phyloP scores from a whole-genome alignment of 257 asterid genomes.

The Gentiana straminea region DNA sequence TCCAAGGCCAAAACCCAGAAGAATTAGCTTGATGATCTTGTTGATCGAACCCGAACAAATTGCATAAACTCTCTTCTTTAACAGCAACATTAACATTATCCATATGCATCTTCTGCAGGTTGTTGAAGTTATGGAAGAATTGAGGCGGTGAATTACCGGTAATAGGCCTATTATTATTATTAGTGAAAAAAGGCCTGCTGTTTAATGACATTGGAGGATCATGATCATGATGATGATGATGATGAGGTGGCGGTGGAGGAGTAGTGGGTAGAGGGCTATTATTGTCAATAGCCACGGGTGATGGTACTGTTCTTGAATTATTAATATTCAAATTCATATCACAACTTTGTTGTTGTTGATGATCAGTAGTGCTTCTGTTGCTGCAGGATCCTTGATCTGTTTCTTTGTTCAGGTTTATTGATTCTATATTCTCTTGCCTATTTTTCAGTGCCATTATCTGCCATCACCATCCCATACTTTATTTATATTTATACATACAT shows the following conservation, averaged over 20 bases:
- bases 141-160: slow-evolving; percentile 7
- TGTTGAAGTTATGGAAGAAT: slow-evolving; percentile 37
- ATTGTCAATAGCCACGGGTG: slow-evolving; percentile 22
- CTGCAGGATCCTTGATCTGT: slow-evolving; percentile 82
- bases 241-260: slow-evolving; percentile 8
- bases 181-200: slow-evolving; percentile 37
- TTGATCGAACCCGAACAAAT: slow-evolving; percentile 80
- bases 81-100: slow-evolving; percentile 24
- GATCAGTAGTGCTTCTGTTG: slow-evolving; percentile 45
- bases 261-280: slow-evolving; percentile 39
- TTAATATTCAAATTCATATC: slow-evolving; percentile 59
- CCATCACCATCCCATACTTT: slow-evolving; percentile 5
- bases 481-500: too few species aligned
- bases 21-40: slow-evolving; percentile 22
- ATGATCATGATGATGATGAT: too few species aligned
- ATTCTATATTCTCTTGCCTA: slow-evolving; percentile 70
- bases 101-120: slow-evolving; percentile 23
- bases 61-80: slow-evolving; percentile 83
- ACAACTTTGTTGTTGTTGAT: slow-evolving; percentile 45
- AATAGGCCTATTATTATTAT: slow-evolving; percentile 33
- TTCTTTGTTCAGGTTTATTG: slow-evolving; percentile 92
- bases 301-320: slow-evolving; percentile 31
- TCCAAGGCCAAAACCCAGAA: slow-evolving; percentile 89
- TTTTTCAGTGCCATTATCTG: slow-evolving; percentile 84
- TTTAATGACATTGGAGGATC: too few species aligned